Conservation (phyloP, 148 eudicot genomes). For the Vaccinium darrowii region DNA sequence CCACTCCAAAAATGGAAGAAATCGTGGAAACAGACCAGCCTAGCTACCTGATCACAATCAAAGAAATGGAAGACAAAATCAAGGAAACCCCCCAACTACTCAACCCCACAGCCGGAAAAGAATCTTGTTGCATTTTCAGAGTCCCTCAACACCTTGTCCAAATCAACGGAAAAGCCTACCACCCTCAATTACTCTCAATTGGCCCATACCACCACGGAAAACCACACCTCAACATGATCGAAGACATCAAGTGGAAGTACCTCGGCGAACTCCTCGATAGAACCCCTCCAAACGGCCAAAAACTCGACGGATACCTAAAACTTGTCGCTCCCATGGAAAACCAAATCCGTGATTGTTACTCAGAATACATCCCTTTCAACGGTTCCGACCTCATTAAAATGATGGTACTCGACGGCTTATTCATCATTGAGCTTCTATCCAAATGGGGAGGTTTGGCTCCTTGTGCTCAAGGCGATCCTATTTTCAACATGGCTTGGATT, state of each 20-base stretch:
- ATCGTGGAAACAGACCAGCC: not conserved
- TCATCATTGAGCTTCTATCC: not conserved
- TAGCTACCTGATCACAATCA: not conserved
- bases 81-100: not conserved
- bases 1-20: not conserved
- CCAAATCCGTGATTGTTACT: not conserved
- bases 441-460: not conserved
- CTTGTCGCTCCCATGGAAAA: not conserved
- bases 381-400: not conserved
- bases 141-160: not conserved
- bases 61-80: constrained; percentile 8
- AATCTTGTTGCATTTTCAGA: constrained; percentile 7
- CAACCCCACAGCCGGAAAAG: not conserved
- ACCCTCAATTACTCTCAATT: not conserved
- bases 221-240: not conserved
- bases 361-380: not conserved
- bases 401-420: constrained; percentile 6
- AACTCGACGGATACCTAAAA: not conserved
- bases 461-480: not conserved
- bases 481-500: not conserved
- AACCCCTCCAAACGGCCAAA: not conserved
- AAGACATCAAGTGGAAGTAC: not conserved
- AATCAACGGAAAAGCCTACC: not conserved
- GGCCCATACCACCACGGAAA: constrained; percentile 7
- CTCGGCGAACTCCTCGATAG: not conserved